Evolutionary conservation across 2,329 filamentous ascomycete genomes (phyloP).

Genomic region (Botrytis squamosa): DNA sequence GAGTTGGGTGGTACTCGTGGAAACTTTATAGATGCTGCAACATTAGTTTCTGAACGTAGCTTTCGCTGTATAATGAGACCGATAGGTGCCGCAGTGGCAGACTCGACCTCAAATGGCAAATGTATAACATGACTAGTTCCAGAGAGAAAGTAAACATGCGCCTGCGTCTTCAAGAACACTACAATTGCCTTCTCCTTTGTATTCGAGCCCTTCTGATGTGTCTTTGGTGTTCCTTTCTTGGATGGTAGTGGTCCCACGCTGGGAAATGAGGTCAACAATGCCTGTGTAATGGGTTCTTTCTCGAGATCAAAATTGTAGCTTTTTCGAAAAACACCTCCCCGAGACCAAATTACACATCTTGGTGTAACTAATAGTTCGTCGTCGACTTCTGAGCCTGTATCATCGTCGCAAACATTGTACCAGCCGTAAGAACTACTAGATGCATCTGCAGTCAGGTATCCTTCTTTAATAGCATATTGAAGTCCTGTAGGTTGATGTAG

Average conservation of each 20-base stretch:
- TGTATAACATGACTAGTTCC: slow-evolving; percentile 88
- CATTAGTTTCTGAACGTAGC: slow-evolving; percentile 51
- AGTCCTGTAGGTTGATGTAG: slow-evolving; percentile 85
- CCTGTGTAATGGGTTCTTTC: slow-evolving; percentile 82
- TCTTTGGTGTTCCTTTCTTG: slow-evolving; percentile 28
- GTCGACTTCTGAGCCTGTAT: slow-evolving; percentile 38
- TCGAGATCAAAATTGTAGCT: slow-evolving; percentile 84
- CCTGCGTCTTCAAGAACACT: slow-evolving; percentile 88
- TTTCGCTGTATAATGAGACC: slow-evolving; percentile 88
- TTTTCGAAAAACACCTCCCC: slow-evolving; percentile 79
- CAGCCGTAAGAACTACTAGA: slow-evolving; percentile 69
- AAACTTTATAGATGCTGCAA: slow-evolving; percentile 54
- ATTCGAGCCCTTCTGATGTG: slow-evolving; percentile 34
- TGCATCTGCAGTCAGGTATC: slow-evolving; percentile 68
- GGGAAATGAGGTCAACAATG: slow-evolving; percentile 78
- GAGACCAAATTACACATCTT: slow-evolving; percentile 67
- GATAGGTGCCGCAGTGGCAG: slow-evolving; percentile 75
- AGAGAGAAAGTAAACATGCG: slow-evolving; percentile 87
- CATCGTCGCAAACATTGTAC: slow-evolving; percentile 58
- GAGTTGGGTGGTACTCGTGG: slow-evolving; percentile 74
- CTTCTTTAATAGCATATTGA: slow-evolving; percentile 78
- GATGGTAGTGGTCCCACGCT: slow-evolving; percentile 39
- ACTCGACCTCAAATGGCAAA: slow-evolving; percentile 91
- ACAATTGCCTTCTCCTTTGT: slow-evolving; percentile 67
- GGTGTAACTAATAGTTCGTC: slow-evolving; percentile 39